These are phyloP conservation scores for Stephanodiscus triporus DNA, from an alignment of 108 stramenopile genomes.

Conservation along the genomic window DNA sequence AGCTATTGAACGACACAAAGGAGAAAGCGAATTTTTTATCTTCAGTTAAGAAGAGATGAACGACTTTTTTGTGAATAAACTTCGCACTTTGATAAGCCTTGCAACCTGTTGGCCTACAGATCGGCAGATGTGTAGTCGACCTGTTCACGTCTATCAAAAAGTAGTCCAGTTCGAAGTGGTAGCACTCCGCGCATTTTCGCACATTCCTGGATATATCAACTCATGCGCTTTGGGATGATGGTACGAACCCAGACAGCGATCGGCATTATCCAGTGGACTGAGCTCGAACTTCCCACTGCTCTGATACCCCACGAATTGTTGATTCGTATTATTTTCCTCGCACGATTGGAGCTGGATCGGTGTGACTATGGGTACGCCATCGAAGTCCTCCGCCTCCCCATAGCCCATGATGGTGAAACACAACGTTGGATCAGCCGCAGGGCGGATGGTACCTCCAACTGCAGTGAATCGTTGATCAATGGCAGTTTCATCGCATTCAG, in stretches of 20 bases:
- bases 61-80: background rate
- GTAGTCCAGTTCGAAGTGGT: slow-evolving; percentile 30
- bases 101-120: background rate
- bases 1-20: too few species aligned
- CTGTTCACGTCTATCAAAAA: slow-evolving; percentile 1
- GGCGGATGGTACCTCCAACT: background rate
- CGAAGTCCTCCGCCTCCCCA: background rate
- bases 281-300: slow-evolving; percentile 24
- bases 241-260: slow-evolving; percentile 16
- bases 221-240: slow-evolving; percentile 43
- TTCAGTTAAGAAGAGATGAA: background rate
- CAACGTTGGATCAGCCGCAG: background rate
- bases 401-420: slow-evolving; percentile 18
- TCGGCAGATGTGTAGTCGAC: background rate
- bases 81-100: background rate
- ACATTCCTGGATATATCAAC: slow-evolving; percentile 16
- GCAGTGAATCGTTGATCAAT: background rate
- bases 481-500: background rate
- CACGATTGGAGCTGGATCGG: slow-evolving; percentile 14
- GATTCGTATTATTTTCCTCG: background rate
- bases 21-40: background rate
- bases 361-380: background rate
- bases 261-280: background rate
- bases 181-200: slow-evolving; percentile 1
- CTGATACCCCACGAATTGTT: slow-evolving; percentile 16